phyloP scores from a whole-genome alignment of 805 yeast species.

The Torulaspora delbrueckii region DNA sequence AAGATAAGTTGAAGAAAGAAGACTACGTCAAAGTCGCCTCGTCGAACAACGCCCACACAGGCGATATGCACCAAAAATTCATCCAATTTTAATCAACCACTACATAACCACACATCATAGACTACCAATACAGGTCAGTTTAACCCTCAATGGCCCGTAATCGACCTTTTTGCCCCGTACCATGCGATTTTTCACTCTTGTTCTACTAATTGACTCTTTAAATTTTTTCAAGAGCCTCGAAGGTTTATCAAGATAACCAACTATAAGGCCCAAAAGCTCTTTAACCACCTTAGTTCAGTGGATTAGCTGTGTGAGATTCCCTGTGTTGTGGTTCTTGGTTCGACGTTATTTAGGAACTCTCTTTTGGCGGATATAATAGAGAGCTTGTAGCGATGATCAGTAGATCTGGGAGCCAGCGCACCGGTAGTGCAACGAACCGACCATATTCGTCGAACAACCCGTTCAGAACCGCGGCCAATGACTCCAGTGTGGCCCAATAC shows the following conservation, averaged over 20 bases:
- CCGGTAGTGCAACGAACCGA: slow-evolving; percentile 25
- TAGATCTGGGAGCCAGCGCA: slow-evolving; percentile 24
- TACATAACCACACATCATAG: neutral
- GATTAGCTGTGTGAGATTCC: neutral
- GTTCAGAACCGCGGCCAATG: slow-evolving; percentile 42
- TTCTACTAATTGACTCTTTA: neutral
- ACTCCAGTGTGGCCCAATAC: slow-evolving; percentile 27
- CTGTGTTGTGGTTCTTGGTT: neutral
- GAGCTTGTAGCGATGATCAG: slow-evolving; percentile 16
- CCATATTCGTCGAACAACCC: slow-evolving; percentile 66
- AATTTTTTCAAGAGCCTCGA: neutral
- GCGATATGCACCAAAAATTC: slow-evolving; percentile 30
- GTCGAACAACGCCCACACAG: slow-evolving; percentile 9
- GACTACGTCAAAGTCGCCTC: slow-evolving; percentile 28
- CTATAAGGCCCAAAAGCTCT: neutral
- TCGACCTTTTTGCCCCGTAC: neutral
- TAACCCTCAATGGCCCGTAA: neutral
- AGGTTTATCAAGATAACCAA: neutral
- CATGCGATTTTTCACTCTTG: neutral
- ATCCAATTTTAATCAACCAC: slow-evolving; percentile 27
- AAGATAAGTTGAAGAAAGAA: slow-evolving; percentile 47
- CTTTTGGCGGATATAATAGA: neutral
- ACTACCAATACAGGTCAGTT: neutral
- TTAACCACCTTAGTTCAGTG: neutral
- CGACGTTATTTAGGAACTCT: neutral